Evolutionary conservation across 1,284 basidiomycete species (phyloP), one percentile per base, ranked within the genome.

Genomic region (Gomphus bonarii): DNA sequence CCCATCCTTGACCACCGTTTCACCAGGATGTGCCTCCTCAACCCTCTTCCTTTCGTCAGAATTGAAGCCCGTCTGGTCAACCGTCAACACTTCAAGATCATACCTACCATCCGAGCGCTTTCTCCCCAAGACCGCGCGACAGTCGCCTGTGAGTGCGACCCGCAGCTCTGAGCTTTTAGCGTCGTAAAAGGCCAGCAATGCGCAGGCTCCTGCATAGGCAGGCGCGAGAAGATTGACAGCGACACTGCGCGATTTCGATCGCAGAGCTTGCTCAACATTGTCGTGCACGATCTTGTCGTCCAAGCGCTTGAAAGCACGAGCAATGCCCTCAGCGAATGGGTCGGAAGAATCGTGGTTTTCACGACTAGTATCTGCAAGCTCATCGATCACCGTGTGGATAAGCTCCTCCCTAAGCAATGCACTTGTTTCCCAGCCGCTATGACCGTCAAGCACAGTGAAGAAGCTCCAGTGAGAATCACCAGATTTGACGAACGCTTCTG

Each of bases 81-180:
- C 63, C 14, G 77, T 75, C 36, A 84, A 73, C n/a, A 76, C 69
- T 59, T 78, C 76, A 0, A 77, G 75, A 55, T 75, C 70, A 69
- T 80, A 83, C 22, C 67, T 63, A 14, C 70, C 73, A 46, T 63
- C 61, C 14, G 55, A 60, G 0, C 68, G 62, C 6, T 72, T 76
- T 44, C 79, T 72, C 1, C 82, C 83, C 5, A 83, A 71, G 3
- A 85, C 73, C 3, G 81, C 82, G n/a, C 82, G 76, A 10, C 74
- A 77, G 64, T 83, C 79, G 6, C 83, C 82, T 0, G 80, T 76
- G 43, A 77, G 71, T 0, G 79, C 80, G 16, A 79, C 65, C 58
- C 72, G 72, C 1, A 82, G 68, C 3, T 68, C 60, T 2, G 71
- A 66, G 11, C 71, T 69, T 49, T 72, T 66, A 6, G 65, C 68